Percentiles rank a stretch among this genome's conserved stretches.
phyloP scores from a whole-genome alignment of 2,329 filamentous ascomycete species.

The Sclerotinia sclerotiorum region DNA sequence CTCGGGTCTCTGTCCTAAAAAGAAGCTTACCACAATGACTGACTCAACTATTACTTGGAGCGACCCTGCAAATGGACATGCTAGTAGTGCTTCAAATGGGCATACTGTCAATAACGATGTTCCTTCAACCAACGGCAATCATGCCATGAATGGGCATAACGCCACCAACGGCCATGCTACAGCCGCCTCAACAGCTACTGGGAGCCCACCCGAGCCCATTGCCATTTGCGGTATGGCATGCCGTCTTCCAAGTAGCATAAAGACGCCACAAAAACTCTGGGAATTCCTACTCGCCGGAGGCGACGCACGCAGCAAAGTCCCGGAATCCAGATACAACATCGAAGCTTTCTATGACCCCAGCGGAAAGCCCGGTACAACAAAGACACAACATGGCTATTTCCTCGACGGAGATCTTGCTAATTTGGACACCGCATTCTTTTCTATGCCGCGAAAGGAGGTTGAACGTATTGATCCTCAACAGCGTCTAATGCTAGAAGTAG shows the following conservation, averaged over 20 bases:
- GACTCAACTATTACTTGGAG: no score
- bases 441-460: constrained; percentile 25
- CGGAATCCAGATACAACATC: constrained; percentile 25
- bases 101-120: no score
- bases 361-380: not conserved
- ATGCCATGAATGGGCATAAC: not conserved
- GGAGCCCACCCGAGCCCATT: not conserved
- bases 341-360: constrained; percentile 24
- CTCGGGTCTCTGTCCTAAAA: no score
- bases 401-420: constrained; percentile 26
- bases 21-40: no score
- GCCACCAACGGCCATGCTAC: not conserved
- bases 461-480: constrained; percentile 34
- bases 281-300: constrained; percentile 23
- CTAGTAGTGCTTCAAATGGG: no score
- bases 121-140: no score
- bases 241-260: constrained; percentile 38
- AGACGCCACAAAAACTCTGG: constrained; percentile 10
- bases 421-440: constrained; percentile 30
- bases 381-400: constrained; percentile 26
- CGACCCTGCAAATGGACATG: no score
- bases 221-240: constrained; percentile 31
- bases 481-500: constrained; percentile 35
- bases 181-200: not conserved
- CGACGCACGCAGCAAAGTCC: constrained; percentile 17